A percentile compares a stretch with the other conserved stretches of the same genome.
Conservation (phyloP, 2,329 filamentous ascomycete genomes). For the Hymenoscyphus infarciens region DNA sequence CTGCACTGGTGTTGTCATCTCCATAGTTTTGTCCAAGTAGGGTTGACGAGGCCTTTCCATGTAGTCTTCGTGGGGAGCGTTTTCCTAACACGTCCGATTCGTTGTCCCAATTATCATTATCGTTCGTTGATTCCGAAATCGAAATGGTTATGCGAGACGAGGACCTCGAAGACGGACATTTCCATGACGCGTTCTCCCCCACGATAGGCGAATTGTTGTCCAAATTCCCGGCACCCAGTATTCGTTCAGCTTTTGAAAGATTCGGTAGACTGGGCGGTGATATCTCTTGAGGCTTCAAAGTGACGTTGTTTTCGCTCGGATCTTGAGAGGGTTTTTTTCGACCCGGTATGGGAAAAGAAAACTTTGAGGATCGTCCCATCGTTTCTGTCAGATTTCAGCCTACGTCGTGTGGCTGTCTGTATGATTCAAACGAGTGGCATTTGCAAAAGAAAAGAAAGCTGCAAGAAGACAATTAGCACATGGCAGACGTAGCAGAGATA, state of each 20-base stretch:
- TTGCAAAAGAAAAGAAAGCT: constrained; percentile 11
- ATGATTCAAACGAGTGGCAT: constrained; percentile 7
- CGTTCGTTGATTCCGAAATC: constrained; percentile 35
- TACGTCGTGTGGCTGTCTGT: constrained; percentile 2
- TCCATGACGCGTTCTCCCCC: constrained; percentile 29
- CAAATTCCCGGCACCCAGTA: constrained; percentile 39
- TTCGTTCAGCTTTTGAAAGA: constrained; percentile 34
- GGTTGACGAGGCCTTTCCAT: constrained; percentile 44
- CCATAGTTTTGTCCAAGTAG: constrained; percentile 39
- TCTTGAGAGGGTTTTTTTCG: constrained; percentile 24
- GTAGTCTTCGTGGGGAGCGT: constrained; percentile 31
- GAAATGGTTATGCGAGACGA: constrained; percentile 42
- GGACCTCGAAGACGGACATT: constrained; percentile 32
- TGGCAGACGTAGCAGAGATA: constrained; percentile 4
- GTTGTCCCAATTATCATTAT: constrained; percentile 29
- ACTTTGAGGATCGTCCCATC: constrained; percentile 37
- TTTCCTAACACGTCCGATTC: constrained; percentile 29
- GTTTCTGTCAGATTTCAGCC: constrained; percentile 13
- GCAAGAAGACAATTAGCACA: background rate
- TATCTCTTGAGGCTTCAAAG: constrained; percentile 7
- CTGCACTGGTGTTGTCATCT: constrained; percentile 36
- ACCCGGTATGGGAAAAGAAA: constrained; percentile 36
- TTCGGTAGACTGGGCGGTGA: constrained; percentile 9
- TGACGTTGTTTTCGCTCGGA: constrained; percentile 15
- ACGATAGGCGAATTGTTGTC: constrained; percentile 42